Conservation (phyloP, 2,329 filamentous ascomycete genomes). For the Xylariaceae sp. region DNA sequence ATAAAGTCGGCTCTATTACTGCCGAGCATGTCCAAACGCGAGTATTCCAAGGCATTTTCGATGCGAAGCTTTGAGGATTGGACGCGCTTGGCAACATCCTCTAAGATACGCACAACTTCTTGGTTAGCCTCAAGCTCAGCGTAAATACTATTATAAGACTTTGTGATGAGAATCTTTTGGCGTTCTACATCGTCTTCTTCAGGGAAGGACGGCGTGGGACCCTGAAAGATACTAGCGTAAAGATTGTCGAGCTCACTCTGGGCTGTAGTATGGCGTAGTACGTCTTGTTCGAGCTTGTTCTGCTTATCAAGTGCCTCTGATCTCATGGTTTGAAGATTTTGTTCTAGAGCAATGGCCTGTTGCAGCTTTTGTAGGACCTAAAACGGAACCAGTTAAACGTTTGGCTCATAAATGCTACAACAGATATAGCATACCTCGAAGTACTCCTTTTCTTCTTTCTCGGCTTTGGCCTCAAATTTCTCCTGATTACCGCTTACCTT, state of each 20-base stretch:
- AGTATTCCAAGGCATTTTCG: constrained; percentile 49
- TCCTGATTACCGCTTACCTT: constrained; percentile 55
- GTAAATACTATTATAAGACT: constrained; percentile 47
- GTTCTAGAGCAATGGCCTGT: constrained; percentile 50
- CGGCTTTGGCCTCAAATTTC: constrained; percentile 55
- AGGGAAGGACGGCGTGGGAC: constrained; percentile 57
- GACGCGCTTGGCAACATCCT: constrained; percentile 47
- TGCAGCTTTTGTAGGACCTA: constrained; percentile 51
- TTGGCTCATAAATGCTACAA: neutral
- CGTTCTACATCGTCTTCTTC: constrained; percentile 58
- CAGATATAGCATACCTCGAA: constrained; percentile 48
- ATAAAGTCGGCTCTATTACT: constrained; percentile 57
- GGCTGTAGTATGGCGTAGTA: constrained; percentile 45
- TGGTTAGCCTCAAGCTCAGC: constrained; percentile 47
- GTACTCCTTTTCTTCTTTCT: constrained; percentile 62
- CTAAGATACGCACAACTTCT: constrained; percentile 49
- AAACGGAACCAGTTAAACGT: neutral
- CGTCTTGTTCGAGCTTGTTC: constrained; percentile 45
- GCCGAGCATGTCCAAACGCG: constrained; percentile 55
- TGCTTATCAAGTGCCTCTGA: constrained; percentile 46
- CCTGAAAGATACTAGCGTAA: constrained; percentile 60
- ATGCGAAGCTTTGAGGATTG: constrained; percentile 45
- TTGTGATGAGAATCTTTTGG: constrained; percentile 42
- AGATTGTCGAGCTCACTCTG: constrained; percentile 56
- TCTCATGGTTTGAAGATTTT: constrained; percentile 48